Base-by-base conservation (phyloP, 2,329 filamentous ascomycete species). In the Epichloe glyceriae region DNA sequence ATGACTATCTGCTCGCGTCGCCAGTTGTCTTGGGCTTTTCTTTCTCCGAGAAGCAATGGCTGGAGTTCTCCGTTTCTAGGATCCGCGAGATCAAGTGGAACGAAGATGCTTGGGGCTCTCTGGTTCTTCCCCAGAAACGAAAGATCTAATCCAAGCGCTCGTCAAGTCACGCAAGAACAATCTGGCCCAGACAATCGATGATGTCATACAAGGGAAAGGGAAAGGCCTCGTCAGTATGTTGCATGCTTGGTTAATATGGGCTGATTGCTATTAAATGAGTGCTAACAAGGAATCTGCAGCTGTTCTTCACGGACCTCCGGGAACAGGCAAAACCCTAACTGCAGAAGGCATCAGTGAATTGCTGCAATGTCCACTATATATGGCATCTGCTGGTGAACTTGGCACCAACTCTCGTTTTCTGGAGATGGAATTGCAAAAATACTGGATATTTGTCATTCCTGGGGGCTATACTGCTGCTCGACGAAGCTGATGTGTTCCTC, bases 21-120 rank as follows among this genome's bases (percentile, higher is more conserved):
- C 85, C 89, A 0, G 82, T 94, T 0, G 86, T 95, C 0, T 76
- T 94, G 2, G 90, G 89, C 0, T 95, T 95, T 59, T 80, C 87
- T 1, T 94, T 95, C 64, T 81, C 80, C 1, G 88, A 95, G 67
- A 95, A 95, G 68, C 73, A 88, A 10, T 96, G 89, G 90, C 76
- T 95, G 0, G 88, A 95, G 63, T 88, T 95, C 59, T 83, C 82
- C 0, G 83, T 96, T 19, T 86, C 85, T 0, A 82, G 83, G 1
- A 77, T 95, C 54, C 78, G 79, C 43, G 85, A 94, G 4, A 91
- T 95, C 54, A 76, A 82, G 37, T 95, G 86, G 86, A 91, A 95
- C 60, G 80, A 86, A 41, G 76, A 80, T 14, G 89, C 89, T 0
- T 95, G 93, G 67, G 80, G 86, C 46, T 89, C 85, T 0, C 73